phyloP scores from a whole-genome alignment of 352 stramenopile genomes.

The Peronospora farinosa region DNA sequence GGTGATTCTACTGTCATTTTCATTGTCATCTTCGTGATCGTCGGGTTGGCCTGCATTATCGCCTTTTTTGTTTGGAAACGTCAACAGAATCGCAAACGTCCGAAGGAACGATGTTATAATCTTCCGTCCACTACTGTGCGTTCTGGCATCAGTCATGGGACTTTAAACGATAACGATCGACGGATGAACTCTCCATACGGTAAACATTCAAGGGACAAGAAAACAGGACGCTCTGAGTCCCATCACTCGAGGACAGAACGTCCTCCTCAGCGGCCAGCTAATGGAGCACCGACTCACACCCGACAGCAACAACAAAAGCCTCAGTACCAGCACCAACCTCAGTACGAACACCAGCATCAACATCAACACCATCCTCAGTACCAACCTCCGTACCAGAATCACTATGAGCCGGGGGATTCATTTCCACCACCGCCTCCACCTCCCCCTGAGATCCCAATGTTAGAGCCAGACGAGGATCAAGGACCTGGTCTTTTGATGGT shows the following conservation, averaged over 20 bases:
- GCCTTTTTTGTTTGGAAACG: slow-evolving; percentile 51
- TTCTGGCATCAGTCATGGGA: slow-evolving; percentile 14
- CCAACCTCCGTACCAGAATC: background rate
- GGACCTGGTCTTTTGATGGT: slow-evolving; percentile 26
- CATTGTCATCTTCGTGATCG: slow-evolving; percentile 48
- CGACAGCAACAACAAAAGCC: slow-evolving; percentile 23
- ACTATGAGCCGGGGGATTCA: slow-evolving; percentile 16
- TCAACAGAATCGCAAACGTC: slow-evolving; percentile 28
- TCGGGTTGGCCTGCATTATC: slow-evolving; percentile 42
- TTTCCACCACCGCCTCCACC: slow-evolving; percentile 23
- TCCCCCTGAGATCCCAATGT: slow-evolving; percentile 24
- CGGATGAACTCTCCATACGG: slow-evolving; percentile 23
- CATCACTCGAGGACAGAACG: slow-evolving; percentile 16
- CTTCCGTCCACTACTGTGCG: slow-evolving; percentile 16
- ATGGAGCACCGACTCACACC: slow-evolving; percentile 26
- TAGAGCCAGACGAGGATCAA: slow-evolving; percentile 20
- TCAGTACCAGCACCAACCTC: slow-evolving; percentile 15
- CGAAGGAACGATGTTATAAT: slow-evolving; percentile 8
- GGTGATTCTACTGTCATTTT: slow-evolving; percentile 45
- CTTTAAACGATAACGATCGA: slow-evolving; percentile 15
- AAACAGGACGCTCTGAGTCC: background rate
- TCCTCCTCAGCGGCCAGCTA: slow-evolving; percentile 22
- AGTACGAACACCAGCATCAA: slow-evolving; percentile 6
- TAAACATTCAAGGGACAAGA: slow-evolving; percentile 18
- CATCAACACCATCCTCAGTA: slow-evolving; percentile 11